Percentiles rank a stretch among this genome's conserved stretches.
These are phyloP conservation scores for Penicillium soppii DNA, from an alignment of 495 filamentous ascomycete species.

Conservation along the genomic window DNA sequence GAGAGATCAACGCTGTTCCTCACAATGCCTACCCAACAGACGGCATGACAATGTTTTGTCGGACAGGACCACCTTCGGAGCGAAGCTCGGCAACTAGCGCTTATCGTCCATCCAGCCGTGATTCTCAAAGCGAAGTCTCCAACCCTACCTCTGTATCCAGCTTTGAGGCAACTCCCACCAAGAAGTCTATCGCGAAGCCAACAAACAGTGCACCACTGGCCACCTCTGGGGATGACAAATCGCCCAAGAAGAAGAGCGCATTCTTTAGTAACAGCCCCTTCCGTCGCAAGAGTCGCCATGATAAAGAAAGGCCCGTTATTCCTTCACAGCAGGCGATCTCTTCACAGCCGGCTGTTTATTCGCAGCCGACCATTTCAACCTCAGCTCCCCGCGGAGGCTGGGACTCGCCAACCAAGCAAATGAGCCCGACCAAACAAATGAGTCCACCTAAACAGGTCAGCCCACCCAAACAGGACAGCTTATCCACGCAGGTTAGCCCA, in stretches of 20 bases:
- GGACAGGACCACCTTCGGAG: conserved; percentile 81
- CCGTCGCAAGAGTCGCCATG: conserved; percentile 83
- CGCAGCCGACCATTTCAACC: conserved; percentile 13
- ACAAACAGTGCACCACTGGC: conserved; percentile 47
- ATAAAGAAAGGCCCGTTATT: conserved; percentile 64
- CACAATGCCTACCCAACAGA: conserved; percentile 95
- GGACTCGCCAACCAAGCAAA: conserved; percentile 26
- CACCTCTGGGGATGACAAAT: conserved; percentile 54
- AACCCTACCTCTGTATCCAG: conserved; percentile 90
- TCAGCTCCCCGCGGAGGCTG: conserved; percentile 34
- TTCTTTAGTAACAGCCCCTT: conserved; percentile 98
- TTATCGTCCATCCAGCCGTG: conserved; percentile 81
- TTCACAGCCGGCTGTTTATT: conserved; percentile 16
- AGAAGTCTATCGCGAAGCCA: conserved; percentile 68
- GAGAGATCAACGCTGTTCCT: conserved; percentile 68
- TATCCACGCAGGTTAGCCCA: conserved; percentile 18
- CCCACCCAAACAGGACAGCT: background rate
- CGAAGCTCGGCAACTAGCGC: conserved; percentile 72
- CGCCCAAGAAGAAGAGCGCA: conserved; percentile 79
- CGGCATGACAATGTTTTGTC: conserved; percentile 98
- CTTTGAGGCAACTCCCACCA: conserved; percentile 57
- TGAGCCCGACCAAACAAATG: background rate
- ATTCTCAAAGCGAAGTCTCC: conserved; percentile 88
- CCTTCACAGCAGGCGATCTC: conserved; percentile 24
- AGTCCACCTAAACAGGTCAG: conserved; percentile 15